These are phyloP conservation scores for Rhizodiscina lignyota DNA, from an alignment of 495 filamentous ascomycete genomes.

Conservation along the genomic window DNA sequence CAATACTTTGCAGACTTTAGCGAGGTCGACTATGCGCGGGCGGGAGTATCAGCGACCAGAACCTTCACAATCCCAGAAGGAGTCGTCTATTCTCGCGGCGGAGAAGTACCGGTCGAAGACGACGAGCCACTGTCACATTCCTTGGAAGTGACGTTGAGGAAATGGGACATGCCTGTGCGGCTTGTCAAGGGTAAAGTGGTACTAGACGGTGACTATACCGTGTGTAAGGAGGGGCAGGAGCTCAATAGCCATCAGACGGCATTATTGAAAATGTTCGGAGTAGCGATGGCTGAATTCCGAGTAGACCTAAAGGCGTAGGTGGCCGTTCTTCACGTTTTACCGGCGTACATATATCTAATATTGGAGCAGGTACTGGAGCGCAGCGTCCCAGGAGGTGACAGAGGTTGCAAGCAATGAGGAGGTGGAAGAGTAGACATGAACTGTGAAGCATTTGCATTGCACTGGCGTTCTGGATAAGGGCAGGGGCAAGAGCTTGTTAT, in stretches of 20 bases:
- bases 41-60: slow-evolving; percentile 57
- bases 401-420: slow-evolving; percentile 21
- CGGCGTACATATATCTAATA: slow-evolving; percentile 5
- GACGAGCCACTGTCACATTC: slow-evolving; percentile 78
- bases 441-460: too few relatives aligned
- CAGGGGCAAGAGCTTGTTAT: too few relatives aligned
- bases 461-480: too few relatives aligned
- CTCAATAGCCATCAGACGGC: slow-evolving; percentile 81
- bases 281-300: slow-evolving; percentile 75
- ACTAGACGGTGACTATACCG: slow-evolving; percentile 54
- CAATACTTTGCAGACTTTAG: slow-evolving; percentile 50
- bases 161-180: slow-evolving; percentile 73
- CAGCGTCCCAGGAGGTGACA: slow-evolving; percentile 38
- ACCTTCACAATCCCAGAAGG: slow-evolving; percentile 66
- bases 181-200: slow-evolving; percentile 77
- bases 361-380: slow-evolving; percentile 39
- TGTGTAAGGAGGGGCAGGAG: slow-evolving; percentile 68
- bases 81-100: slow-evolving; percentile 54
- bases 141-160: slow-evolving; percentile 72
- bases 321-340: neutral
- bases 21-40: slow-evolving; percentile 73
- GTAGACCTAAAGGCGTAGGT: slow-evolving; percentile 52
- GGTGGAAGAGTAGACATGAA: neutral
- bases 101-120: slow-evolving; percentile 58
- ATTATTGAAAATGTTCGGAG: slow-evolving; percentile 83